These are phyloP conservation scores for Colletotrichum sp. DNA, from an alignment of 2,329 filamentous ascomycete species.

Conservation along the genomic window DNA sequence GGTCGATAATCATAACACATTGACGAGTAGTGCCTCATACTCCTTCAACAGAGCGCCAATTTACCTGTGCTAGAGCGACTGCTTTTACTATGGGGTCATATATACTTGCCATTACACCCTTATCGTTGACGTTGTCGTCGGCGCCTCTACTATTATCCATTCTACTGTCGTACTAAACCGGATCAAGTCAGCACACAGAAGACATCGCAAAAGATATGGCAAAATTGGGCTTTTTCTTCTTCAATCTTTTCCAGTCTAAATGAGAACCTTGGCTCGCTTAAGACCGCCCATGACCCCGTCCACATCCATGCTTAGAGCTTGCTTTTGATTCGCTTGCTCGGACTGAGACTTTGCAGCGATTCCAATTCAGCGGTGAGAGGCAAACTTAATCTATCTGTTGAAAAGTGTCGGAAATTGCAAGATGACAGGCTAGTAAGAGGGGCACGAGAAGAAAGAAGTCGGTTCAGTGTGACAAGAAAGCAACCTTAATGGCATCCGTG, in stretches of 20 bases:
- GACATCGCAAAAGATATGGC: fast-evolving
- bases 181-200: neutral
- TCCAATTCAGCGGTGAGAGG: neutral
- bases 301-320: neutral
- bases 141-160: neutral
- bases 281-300: neutral
- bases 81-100: neutral
- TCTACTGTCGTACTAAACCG: neutral
- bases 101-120: neutral
- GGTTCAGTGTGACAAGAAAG: neutral
- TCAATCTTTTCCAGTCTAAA: neutral
- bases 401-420: neutral
- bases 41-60: neutral
- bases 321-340: neutral
- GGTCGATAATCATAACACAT: neutral
- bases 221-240: neutral
- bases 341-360: neutral
- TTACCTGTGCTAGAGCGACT: neutral
- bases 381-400: neutral
- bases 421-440: neutral
- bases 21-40: neutral
- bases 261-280: neutral
- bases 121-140: neutral
- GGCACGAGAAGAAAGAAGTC: neutral
- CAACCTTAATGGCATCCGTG: neutral